These are phyloP conservation scores for Spirogloea muscicola DNA, from an alignment of 139 green algal genomes.

Conservation along the genomic window DNA sequence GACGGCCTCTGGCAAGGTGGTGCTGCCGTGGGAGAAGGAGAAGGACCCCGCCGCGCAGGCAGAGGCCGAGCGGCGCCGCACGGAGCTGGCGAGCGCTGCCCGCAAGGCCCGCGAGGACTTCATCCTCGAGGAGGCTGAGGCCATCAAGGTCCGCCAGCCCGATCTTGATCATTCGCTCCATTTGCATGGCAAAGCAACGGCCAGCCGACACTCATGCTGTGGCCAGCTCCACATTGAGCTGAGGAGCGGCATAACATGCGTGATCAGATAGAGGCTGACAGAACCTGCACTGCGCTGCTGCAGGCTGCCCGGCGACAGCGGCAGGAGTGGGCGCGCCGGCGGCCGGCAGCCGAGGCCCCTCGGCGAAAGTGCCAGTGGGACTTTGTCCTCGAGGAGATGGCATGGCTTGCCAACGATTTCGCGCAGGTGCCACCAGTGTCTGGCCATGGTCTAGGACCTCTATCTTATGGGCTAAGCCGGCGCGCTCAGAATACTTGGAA, in stretches of 20 bases:
- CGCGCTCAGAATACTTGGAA: neutral
- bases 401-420: constrained; percentile 84
- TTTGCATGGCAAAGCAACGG: too few species aligned
- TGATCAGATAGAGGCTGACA: too few species aligned
- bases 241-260: too few species aligned
- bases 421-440: constrained; percentile 38
- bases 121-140: constrained; percentile 34
- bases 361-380: constrained; percentile 76
- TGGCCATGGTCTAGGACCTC: too few species aligned
- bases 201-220: too few species aligned
- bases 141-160: constrained; percentile 37
- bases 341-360: constrained; percentile 7
- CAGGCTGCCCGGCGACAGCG: too few species aligned
- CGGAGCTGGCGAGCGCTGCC: constrained; percentile 7
- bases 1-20: constrained; percentile 1
- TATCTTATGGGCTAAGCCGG: neutral
- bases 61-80: constrained; percentile 18
- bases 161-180: too few species aligned
- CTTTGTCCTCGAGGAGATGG: constrained; percentile 89
- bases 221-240: too few species aligned
- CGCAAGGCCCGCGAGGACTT: constrained; percentile 20
- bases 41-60: constrained; percentile 10
- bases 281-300: too few species aligned
- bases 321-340: neutral
- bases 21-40: constrained; percentile 28